Percentiles rank a stretch among this genome's conserved stretches.
phyloP scores from a whole-genome alignment of 768 basidiomycete genomes.

The Cyathus striatus region DNA sequence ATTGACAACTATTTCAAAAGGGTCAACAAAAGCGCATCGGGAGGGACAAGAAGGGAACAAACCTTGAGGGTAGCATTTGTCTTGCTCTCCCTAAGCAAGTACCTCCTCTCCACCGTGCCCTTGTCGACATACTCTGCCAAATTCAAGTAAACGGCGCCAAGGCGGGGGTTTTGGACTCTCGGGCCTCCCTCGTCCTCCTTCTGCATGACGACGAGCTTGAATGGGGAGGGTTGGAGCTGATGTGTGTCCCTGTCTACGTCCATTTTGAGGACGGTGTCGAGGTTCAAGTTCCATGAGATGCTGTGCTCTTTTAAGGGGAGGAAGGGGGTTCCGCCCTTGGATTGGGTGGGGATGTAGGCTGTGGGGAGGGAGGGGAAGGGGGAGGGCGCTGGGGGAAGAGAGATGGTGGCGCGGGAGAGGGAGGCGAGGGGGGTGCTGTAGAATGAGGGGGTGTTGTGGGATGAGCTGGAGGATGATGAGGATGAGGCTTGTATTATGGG shows the following conservation, averaged over 20 bases:
- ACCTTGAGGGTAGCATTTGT: constrained; percentile 79
- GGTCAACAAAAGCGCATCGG: constrained; percentile 1
- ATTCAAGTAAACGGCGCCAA: constrained; percentile 66
- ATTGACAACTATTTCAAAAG: no score
- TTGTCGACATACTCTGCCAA: constrained; percentile 71
- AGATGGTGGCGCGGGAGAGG: constrained; percentile 4
- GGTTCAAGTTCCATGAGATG: constrained; percentile 54
- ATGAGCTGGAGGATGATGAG: not conserved
- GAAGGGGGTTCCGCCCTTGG: constrained; percentile 61
- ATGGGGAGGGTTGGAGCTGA: constrained; percentile 51
- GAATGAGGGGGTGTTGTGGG: not conserved
- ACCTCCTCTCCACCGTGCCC: constrained; percentile 53
- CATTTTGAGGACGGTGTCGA: constrained; percentile 54
- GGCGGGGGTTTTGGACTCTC: constrained; percentile 52
- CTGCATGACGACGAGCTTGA: constrained; percentile 65
- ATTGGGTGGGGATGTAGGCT: no score
- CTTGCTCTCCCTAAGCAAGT: constrained; percentile 68
- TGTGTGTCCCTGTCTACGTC: constrained; percentile 49
- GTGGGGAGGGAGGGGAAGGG: no score
- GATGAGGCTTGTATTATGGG: not conserved
- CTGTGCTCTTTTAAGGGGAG: constrained; percentile 59
- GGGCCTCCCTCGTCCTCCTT: constrained; percentile 55
- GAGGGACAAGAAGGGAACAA: constrained; percentile 6
- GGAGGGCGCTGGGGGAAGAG: constrained; percentile 3
- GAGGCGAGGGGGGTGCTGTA: not conserved